phyloP scores from a whole-genome alignment of 2,329 filamentous ascomycete species.

The Helicocarpus griseus region DNA sequence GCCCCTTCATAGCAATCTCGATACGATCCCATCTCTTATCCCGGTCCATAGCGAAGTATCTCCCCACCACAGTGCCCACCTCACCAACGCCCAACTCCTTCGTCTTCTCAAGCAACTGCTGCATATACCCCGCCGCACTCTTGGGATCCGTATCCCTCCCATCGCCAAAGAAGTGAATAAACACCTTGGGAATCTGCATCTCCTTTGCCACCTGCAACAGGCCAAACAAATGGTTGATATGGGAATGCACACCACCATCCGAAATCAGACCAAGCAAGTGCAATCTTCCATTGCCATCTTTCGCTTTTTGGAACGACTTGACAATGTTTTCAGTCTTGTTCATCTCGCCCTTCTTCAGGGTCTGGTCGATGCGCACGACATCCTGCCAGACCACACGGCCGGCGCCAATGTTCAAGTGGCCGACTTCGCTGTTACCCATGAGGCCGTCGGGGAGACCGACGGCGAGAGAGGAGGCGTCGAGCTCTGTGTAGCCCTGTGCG shows the following conservation, averaged over 20 bases:
- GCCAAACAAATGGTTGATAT: slow-evolving; percentile 85
- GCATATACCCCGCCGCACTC: slow-evolving; percentile 78
- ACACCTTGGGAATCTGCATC: slow-evolving; percentile 77
- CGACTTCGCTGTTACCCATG: slow-evolving; percentile 99
- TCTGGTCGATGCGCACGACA: slow-evolving; percentile 90
- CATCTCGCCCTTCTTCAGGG: slow-evolving; percentile 76
- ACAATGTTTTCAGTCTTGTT: slow-evolving; percentile 67
- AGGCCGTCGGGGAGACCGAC: slow-evolving; percentile 92
- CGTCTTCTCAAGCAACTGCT: slow-evolving; percentile 68
- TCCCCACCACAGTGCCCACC: slow-evolving; percentile 84
- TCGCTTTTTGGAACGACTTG: slow-evolving; percentile 66
- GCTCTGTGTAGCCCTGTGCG: slow-evolving; percentile 75
- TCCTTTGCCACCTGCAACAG: slow-evolving; percentile 86
- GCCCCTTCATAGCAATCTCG: slow-evolving; percentile 77
- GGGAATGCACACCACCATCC: slow-evolving; percentile 91
- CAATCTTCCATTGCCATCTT: slow-evolving; percentile 80
- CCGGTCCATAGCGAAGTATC: slow-evolving; percentile 98
- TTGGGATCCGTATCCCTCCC: slow-evolving; percentile 97
- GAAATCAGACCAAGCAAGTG: slow-evolving; percentile 89
- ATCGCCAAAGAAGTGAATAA: slow-evolving; percentile 98
- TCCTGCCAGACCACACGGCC: slow-evolving; percentile 98
- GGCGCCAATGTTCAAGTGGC: slow-evolving; percentile 96
- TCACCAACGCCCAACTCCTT: slow-evolving; percentile 80
- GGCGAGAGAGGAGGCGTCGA: slow-evolving; percentile 91
- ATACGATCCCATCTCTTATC: slow-evolving; percentile 98